These are phyloP conservation scores for Phanerochaete carnosa DNA, from an alignment of 768 basidiomycete genomes.

Conservation along the genomic window DNA sequence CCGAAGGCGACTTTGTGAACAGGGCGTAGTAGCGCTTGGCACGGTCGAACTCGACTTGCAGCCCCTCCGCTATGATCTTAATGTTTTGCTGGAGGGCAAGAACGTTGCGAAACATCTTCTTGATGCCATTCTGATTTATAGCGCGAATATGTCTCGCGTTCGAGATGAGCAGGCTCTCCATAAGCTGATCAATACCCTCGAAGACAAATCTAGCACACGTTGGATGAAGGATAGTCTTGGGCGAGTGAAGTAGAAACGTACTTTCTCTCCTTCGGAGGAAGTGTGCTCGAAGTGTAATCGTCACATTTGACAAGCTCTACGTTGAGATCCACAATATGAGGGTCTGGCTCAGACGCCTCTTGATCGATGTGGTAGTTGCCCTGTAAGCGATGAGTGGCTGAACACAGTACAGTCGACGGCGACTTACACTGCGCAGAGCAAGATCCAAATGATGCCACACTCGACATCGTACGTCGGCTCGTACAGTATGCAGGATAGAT, in stretches of 20 bases:
- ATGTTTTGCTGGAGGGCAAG: constrained; percentile 90
- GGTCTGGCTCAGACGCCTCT: constrained; percentile 89
- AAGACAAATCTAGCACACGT: constrained; percentile 69
- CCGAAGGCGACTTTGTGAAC: constrained; percentile 72
- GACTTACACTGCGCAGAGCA: constrained; percentile 55
- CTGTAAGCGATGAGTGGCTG: constrained; percentile 34
- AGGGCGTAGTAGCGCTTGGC: constrained; percentile 81
- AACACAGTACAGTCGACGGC: background rate
- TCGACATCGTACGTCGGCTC: constrained; percentile 85
- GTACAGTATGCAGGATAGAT: constrained; percentile 81
- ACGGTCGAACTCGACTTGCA: constrained; percentile 67
- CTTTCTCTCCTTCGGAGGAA: constrained; percentile 67
- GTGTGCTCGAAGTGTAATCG: constrained; percentile 56
- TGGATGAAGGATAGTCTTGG: background rate
- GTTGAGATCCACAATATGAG: constrained; percentile 84
- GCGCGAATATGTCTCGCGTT: constrained; percentile 67
- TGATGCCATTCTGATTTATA: constrained; percentile 73
- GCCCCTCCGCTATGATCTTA: constrained; percentile 63
- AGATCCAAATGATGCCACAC: constrained; percentile 78
- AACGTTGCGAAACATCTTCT: constrained; percentile 86
- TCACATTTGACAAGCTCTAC: constrained; percentile 74
- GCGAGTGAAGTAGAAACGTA: constrained; percentile 34
- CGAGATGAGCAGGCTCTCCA: constrained; percentile 79
- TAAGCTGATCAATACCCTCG: constrained; percentile 77
- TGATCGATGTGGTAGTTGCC: constrained; percentile 81